Evolutionary conservation across 495 filamentous ascomycete species (phyloP), one percentile per base, ranked within the genome.

Genomic region (Lasiosphaeria miniovina): DNA sequence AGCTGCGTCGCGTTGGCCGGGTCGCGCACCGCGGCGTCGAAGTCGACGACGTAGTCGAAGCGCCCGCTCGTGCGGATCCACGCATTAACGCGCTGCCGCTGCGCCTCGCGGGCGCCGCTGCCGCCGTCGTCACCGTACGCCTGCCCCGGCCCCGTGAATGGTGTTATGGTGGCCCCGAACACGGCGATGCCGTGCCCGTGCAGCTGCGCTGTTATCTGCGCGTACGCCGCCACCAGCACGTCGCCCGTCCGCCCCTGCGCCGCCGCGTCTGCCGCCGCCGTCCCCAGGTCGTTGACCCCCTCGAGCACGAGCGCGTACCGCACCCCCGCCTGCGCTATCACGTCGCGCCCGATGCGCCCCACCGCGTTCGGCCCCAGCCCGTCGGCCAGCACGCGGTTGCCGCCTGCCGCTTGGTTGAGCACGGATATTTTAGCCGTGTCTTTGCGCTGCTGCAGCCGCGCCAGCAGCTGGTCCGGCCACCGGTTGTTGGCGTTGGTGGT

Each of bases 231-330:
- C 49, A 87, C 77, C 0, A 89, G 59, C 4, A 72, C 64, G 36
- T 82, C 71, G 10, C 71, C 81, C 8, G 84, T 74, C 3, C 24
- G 24, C 24, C 24, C 24, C 24, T 24, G 24, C 24, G 55, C 32
- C 3, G 54, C 59, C 54, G 86, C 83, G 9, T 70, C 64, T 0
- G 60, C 60, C 0, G 60, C 33, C 40, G 80, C 82, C 4, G 74
- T 76, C 34, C 87, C 86, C 57, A 79, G 49, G 66, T 89, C 87
- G 69, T 89, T 90, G 17, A 89, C 83, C 31, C 87, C 87, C 63
- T 84, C 79, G 69, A 86, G 88, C 32, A 89, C 69, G 59, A 89
- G 73, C 17, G 74, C 79, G 63, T 82, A 86, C 59, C 69, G 63
- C 10, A 86, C 75, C 11, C 74, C 74, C 0, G 77, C 68, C 12